Conservation (phyloP, 2,329 filamentous ascomycete species). For the Byssothecium circinans region DNA sequence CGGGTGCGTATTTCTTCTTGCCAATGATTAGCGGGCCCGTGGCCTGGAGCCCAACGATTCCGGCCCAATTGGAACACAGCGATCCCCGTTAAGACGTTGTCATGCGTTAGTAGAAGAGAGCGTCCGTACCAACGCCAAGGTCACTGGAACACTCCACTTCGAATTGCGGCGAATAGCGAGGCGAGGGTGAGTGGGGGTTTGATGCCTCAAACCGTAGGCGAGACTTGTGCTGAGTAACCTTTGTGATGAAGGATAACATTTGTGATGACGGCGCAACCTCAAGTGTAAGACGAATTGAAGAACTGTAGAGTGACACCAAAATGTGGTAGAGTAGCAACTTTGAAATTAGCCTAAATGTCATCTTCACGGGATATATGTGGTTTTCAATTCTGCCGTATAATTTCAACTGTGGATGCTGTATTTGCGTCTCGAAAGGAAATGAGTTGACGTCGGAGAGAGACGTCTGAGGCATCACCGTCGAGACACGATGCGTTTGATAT, state of each 20-base stretch:
- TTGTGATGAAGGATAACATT: neutral
- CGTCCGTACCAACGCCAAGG: neutral
- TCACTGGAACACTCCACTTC: neutral
- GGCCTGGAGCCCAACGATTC: conserved; percentile 7
- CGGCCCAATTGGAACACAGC: conserved; percentile 1
- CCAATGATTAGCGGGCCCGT: conserved; percentile 4
- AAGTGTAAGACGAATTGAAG: neutral
- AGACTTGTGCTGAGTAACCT: conserved; percentile 14
- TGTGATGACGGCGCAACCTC: neutral
- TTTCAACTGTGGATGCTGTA: too few relatives aligned
- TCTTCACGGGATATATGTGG: neutral
- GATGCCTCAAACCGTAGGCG: conserved; percentile 10
- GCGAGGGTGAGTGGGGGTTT: conserved; percentile 3
- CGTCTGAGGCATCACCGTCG: neutral
- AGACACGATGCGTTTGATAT: conserved; percentile 13
- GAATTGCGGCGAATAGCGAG: conserved; percentile 7
- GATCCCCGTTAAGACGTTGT: conserved; percentile 1
- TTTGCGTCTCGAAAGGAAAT: too few relatives aligned
- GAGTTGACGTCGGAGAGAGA: neutral
- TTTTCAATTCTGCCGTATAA: too few relatives aligned
- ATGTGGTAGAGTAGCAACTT: neutral
- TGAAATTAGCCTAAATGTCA: neutral
- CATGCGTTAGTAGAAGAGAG: conserved; percentile 3
- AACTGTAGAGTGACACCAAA: neutral
- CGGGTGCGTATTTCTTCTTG: conserved; percentile 7